These are phyloP conservation scores for Cajanus cajan DNA, from an alignment of 306 rosid species.

Conservation along the genomic window DNA sequence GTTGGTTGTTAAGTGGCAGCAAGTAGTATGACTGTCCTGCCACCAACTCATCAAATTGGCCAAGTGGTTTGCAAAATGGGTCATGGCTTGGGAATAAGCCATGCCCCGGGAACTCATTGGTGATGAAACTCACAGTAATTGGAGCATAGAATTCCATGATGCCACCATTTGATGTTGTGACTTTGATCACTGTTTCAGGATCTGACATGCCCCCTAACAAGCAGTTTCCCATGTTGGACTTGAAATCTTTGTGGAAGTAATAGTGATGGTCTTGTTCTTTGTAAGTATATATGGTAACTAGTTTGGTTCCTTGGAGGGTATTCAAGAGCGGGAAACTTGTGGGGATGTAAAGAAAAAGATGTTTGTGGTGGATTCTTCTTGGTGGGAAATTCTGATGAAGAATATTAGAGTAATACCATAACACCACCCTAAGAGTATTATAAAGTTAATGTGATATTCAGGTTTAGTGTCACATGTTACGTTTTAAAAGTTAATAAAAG, in stretches of 20 bases:
- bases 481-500: not conserved
- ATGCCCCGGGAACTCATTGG: constrained; percentile 62
- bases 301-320: constrained; percentile 26
- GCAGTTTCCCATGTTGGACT: constrained; percentile 67
- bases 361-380: constrained; percentile 26
- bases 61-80: constrained; percentile 65
- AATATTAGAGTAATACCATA: not conserved
- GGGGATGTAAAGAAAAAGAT: constrained; percentile 32
- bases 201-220: constrained; percentile 59
- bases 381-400: not conserved
- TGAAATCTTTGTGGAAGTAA: not conserved
- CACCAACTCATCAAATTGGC: constrained; percentile 46
- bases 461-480: constrained; percentile 1
- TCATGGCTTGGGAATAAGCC: constrained; percentile 67
- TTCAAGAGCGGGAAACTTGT: constrained; percentile 42
- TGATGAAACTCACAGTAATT: constrained; percentile 53
- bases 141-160: constrained; percentile 81
- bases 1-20: constrained; percentile 44
- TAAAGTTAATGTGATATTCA: not conserved
- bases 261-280: constrained; percentile 3
- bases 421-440: not conserved
- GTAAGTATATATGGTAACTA: not conserved
- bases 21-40: constrained; percentile 66
- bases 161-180: constrained; percentile 64
- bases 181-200: constrained; percentile 46